phyloP scores from a whole-genome alignment of 768 basidiomycete species.

The Crassisporium funariophilum region DNA sequence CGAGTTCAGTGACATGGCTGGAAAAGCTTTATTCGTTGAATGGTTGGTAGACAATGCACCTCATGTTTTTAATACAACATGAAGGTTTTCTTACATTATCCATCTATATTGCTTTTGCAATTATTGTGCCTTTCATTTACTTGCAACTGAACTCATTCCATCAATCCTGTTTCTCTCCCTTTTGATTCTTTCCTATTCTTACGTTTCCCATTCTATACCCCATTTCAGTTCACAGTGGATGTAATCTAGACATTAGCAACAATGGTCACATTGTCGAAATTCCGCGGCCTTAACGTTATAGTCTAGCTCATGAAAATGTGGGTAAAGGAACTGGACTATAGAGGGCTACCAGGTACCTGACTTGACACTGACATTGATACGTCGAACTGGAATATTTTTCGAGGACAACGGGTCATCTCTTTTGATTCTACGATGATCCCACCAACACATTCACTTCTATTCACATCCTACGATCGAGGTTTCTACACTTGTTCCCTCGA shows the following conservation, averaged over 20 bases:
- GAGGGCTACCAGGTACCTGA: no score
- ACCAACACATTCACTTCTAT: neutral
- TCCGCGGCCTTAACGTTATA: no score
- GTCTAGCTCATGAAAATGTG: no score
- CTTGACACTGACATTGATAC: no score
- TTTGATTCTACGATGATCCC: neutral
- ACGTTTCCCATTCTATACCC: neutral
- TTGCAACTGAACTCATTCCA: slow-evolving; percentile 8
- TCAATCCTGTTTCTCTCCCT: slow-evolving; percentile 11
- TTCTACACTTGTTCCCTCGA: slow-evolving; percentile 20
- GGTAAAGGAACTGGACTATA: no score
- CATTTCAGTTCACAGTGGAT: slow-evolving; percentile 7
- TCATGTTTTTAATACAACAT: slow-evolving; percentile 43
- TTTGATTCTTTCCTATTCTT: slow-evolving; percentile 5
- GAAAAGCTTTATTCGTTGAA: slow-evolving; percentile 90
- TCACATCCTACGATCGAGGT: no score
- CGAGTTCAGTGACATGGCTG: slow-evolving; percentile 98
- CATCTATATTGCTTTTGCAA: slow-evolving; percentile 4
- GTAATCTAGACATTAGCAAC: slow-evolving; percentile 5
- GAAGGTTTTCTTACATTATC: slow-evolving; percentile 9
- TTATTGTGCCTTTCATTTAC: slow-evolving; percentile 8
- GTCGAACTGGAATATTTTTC: no score
- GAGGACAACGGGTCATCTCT: no score
- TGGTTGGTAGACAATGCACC: slow-evolving; percentile 93
- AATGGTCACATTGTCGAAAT: neutral